Evolutionary conservation across 225 moss, liverwort and hornwort genomes (phyloP).

Genomic region (Sphagnum contortum): DNA sequence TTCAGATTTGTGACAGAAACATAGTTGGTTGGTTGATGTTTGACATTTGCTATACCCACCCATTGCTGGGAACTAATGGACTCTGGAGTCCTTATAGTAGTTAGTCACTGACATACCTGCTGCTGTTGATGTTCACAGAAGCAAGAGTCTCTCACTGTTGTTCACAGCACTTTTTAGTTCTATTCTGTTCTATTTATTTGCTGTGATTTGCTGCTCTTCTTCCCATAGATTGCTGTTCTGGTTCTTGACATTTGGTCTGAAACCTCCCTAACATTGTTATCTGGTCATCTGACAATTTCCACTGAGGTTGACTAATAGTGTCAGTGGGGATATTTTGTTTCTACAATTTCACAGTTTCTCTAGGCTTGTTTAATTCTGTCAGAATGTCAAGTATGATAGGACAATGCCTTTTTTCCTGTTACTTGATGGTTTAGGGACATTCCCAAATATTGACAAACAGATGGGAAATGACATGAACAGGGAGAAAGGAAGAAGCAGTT

Average conservation of each 20-base stretch:
- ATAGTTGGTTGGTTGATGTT: no score
- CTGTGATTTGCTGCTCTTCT: background rate
- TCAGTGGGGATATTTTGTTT: background rate
- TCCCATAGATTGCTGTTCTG: background rate
- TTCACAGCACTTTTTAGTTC: background rate
- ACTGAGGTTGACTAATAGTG: no score
- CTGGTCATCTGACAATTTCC: no score
- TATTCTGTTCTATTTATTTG: background rate
- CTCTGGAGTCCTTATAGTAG: background rate
- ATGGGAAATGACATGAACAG: conserved; percentile 16
- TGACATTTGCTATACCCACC: no score
- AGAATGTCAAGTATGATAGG: background rate
- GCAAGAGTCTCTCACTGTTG: background rate
- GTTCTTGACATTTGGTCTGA: background rate
- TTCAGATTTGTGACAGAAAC: no score
- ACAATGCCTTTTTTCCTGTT: background rate
- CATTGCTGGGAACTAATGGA: background rate
- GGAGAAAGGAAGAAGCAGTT: conserved; percentile 98
- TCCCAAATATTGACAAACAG: no score
- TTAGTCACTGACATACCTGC: background rate
- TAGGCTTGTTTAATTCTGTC: no score
- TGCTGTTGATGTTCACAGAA: background rate
- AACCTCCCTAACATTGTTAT: no score
- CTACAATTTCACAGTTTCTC: background rate
- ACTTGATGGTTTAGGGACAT: background rate